These are phyloP conservation scores for Tausonia pullulans DNA, from an alignment of 1,284 basidiomycete genomes.

Conservation along the genomic window DNA sequence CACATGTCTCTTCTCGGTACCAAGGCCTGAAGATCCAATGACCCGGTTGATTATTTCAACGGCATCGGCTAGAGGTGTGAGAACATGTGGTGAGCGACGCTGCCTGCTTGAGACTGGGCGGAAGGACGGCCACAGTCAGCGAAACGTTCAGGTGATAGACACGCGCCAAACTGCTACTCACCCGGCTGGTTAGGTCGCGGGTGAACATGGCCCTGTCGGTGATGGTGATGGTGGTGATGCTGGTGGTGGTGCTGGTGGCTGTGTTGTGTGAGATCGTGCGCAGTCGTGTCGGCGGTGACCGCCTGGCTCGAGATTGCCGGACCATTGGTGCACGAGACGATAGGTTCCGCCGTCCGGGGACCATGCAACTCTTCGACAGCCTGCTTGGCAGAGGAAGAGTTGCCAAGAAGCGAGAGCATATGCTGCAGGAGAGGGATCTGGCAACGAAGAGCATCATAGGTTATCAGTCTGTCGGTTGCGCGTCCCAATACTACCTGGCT, in stretches of 20 bases:
- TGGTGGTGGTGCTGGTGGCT: conserved; percentile 26
- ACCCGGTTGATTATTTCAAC: conserved; percentile 47
- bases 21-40: conserved; percentile 36
- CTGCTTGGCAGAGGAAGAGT: background rate
- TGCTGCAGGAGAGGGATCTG: conserved; percentile 5
- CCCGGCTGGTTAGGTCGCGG: background rate
- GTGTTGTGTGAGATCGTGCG: background rate
- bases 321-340: background rate
- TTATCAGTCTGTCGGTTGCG: too few species aligned
- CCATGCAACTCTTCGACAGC: conserved; percentile 5
- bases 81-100: conserved; percentile 62
- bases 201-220: conserved; percentile 22
- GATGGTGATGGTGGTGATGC: conserved; percentile 36
- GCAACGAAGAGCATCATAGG: conserved; percentile 10
- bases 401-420: conserved; percentile 5
- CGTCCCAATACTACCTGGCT: too few species aligned
- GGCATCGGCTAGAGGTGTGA: conserved; percentile 56
- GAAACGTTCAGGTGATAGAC: too few species aligned
- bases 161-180: too few species aligned
- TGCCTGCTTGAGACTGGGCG: conserved; percentile 47
- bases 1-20: conserved; percentile 3
- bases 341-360: background rate
- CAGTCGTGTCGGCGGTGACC: too few species aligned
- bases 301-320: too few species aligned
- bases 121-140: too few species aligned